Evolutionary conservation across 192 early-diverging fungal species (phyloP).

Genomic region (Podila verticillata): DNA sequence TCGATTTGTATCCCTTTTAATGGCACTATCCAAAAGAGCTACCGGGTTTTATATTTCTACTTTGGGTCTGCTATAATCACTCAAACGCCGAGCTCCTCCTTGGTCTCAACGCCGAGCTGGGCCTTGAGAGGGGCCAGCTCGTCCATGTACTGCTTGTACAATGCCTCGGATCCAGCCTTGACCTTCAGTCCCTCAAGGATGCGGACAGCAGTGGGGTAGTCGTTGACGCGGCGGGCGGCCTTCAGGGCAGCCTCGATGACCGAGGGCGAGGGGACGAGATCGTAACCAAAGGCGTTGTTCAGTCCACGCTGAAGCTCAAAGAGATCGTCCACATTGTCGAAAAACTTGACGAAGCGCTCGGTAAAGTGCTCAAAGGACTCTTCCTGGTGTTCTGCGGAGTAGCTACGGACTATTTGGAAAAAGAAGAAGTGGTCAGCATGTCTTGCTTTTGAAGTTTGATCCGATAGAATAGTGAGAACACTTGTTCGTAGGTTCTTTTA

Average conservation of each 20-base stretch:
- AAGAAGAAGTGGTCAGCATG: not conserved
- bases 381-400: slow-evolving; percentile 72
- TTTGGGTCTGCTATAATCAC: not conserved
- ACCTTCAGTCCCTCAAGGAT: slow-evolving; percentile 94
- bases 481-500: no score
- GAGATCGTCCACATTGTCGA: slow-evolving; percentile 89
- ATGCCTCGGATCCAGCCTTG: slow-evolving; percentile 84
- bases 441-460: no score
- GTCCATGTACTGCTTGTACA: slow-evolving; percentile 91
- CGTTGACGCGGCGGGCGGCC: slow-evolving; percentile 93
- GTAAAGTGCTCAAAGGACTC: slow-evolving; percentile 84
- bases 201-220: slow-evolving; percentile 93
- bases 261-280: slow-evolving; percentile 90
- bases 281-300: slow-evolving; percentile 97
- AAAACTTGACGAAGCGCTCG: slow-evolving; percentile 83
- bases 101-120: slow-evolving; percentile 90
- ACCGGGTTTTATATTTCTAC: no score
- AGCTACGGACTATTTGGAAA: slow-evolving; percentile 62
- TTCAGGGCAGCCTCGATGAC: slow-evolving; percentile 91
- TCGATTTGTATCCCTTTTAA: no score
- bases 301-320: slow-evolving; percentile 98
- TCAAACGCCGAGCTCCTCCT: slow-evolving; percentile 87
- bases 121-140: slow-evolving; percentile 87
- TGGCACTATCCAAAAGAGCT: no score
- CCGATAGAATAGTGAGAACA: no score